Evolutionary conservation across 78 protist genomes (phyloP).

Genomic region (Polysphondylium violaceum): DNA sequence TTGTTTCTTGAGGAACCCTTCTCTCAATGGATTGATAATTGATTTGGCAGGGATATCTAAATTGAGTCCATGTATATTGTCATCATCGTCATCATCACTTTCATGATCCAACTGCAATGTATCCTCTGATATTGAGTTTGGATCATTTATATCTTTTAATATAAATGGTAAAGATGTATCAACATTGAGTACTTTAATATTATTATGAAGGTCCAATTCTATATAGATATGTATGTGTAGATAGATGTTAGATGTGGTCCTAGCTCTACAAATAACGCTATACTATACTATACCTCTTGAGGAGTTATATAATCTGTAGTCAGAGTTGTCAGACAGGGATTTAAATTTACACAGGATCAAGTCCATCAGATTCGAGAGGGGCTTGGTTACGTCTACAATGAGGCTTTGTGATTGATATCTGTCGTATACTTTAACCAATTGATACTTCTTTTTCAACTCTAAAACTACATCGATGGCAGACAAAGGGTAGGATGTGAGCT

Average conservation of each 20-base stretch:
- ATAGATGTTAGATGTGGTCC: neutral
- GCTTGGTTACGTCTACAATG: constrained; percentile 27
- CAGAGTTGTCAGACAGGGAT: neutral
- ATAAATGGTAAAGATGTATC: constrained; percentile 49
- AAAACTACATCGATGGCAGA: constrained; percentile 32
- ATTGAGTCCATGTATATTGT: neutral
- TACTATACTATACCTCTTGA: constrained; percentile 11
- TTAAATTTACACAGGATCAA: constrained; percentile 57
- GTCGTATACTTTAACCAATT: constrained; percentile 26
- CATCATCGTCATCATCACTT: constrained; percentile 28
- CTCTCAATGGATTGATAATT: constrained; percentile 24
- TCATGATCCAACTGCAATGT: constrained; percentile 2
- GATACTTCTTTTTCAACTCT: constrained; percentile 35
- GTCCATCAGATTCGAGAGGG: constrained; percentile 20
- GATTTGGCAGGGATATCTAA: constrained; percentile 40
- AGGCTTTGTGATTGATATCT: neutral
- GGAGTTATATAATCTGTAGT: constrained; percentile 10
- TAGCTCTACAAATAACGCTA: neutral
- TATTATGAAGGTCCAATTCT: constrained; percentile 19
- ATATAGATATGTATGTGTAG: neutral
- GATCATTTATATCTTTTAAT: constrained; percentile 25
- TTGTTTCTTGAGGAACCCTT: constrained; percentile 53
- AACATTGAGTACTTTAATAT: constrained; percentile 25
- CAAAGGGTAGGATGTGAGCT: constrained; percentile 44
- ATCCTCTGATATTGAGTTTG: neutral